Evolutionary conservation across 1,284 basidiomycete genomes (phyloP).

Genomic region (Cutaneotrichosporon sp.): DNA sequence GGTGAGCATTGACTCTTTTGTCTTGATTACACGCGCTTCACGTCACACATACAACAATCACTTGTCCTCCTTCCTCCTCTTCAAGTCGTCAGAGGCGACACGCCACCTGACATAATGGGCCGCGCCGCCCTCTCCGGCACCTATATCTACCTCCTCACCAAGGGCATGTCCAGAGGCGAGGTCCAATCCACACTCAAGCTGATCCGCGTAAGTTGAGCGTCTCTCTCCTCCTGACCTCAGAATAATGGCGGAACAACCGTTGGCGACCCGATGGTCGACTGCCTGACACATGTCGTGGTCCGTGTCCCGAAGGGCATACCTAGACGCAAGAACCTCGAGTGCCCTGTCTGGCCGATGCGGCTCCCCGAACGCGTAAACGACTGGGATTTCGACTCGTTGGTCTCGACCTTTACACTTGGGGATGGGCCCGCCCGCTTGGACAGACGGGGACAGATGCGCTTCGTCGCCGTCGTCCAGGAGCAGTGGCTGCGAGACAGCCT

Average conservation of each 20-base stretch:
- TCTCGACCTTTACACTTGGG: constrained; percentile 5
- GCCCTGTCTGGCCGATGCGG: not conserved
- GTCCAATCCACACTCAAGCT: not conserved
- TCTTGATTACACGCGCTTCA: too few relatives aligned
- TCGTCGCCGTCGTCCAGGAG: constrained; percentile 5
- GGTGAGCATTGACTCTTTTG: too few relatives aligned
- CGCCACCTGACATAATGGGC: not conserved
- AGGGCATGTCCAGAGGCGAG: not conserved
- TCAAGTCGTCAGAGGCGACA: not conserved
- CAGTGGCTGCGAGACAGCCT: constrained; percentile 11
- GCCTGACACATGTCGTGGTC: constrained; percentile 15
- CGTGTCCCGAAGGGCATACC: not conserved
- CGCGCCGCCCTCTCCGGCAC: constrained; percentile 54
- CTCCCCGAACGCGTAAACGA: not conserved
- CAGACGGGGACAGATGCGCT: too few relatives aligned
- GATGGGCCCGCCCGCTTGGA: not conserved
- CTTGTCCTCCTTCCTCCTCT: not conserved
- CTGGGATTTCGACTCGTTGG: constrained; percentile 10
- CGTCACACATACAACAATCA: too few relatives aligned
- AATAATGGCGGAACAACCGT: not conserved
- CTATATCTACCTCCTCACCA: constrained; percentile 81
- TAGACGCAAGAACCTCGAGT: not conserved
- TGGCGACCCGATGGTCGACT: constrained; percentile 1
- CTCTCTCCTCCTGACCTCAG: not conserved
- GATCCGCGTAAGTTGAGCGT: constrained; percentile 7